These are phyloP conservation scores for Fusarium sterilihyphosum DNA, from an alignment of 2,329 filamentous ascomycete genomes.

Conservation along the genomic window DNA sequence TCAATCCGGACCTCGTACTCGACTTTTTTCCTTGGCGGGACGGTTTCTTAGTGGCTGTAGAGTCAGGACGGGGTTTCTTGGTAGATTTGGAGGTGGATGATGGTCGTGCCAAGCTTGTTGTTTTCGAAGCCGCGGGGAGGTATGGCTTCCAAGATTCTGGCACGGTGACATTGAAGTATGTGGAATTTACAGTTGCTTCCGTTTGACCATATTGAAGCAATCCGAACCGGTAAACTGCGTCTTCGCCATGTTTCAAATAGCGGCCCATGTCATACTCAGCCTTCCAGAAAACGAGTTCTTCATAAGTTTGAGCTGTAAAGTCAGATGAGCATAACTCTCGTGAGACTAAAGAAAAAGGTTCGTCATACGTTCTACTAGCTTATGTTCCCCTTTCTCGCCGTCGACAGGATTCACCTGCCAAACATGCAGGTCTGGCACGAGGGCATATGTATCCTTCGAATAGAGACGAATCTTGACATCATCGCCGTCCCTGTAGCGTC, in stretches of 20 bases:
- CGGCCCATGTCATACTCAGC: not conserved
- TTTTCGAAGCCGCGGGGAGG: not conserved
- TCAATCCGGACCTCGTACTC: not conserved
- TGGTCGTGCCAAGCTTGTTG: not conserved
- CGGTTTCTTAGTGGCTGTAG: not conserved
- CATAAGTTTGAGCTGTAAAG: not conserved
- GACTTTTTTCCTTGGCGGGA: not conserved
- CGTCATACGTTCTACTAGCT: too few relatives aligned
- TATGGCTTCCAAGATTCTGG: not conserved
- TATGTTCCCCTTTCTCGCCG: too few relatives aligned
- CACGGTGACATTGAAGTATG: not conserved
- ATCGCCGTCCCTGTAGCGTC: not conserved
- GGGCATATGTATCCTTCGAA: too few relatives aligned
- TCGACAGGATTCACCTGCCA: not conserved
- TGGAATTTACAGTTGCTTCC: not conserved
- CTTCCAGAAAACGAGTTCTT: not conserved
- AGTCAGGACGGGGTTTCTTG: not conserved
- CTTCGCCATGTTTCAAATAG: not conserved
- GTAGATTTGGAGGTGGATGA: too few relatives aligned
- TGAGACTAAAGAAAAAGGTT: too few relatives aligned
- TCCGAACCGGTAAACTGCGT: not conserved
- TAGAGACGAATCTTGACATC: too few relatives aligned
- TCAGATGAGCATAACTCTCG: not conserved
- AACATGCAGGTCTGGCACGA: not conserved
- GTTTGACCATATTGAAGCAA: too few relatives aligned